Evolutionary conservation across 2,329 filamentous ascomycete genomes (phyloP), one percentile per base, ranked within the genome.

Genomic region (Xylariales sp.): DNA sequence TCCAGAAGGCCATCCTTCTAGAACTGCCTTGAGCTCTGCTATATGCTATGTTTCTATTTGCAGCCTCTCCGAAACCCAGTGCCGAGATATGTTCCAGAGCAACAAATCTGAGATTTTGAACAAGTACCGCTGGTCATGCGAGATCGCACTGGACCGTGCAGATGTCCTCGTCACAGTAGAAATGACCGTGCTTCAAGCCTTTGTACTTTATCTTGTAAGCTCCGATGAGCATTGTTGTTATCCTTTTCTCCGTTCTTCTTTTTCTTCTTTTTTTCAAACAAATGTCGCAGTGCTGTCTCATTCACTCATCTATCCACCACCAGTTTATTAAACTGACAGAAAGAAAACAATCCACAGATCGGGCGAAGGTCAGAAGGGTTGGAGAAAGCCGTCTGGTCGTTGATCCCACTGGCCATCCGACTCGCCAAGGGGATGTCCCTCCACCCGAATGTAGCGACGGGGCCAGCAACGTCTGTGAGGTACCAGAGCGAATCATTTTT

Each of bases 341-440:
- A n/a, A n/a, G n/a, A n/a, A n/a, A n/a, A n/a, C n/a, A n/a, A n/a
- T n/a, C n/a, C n/a, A n/a, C n/a, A n/a, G n/a, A n/a, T n/a, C n/a
- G n/a, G n/a, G n/a, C n/a, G n/a, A n/a, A n/a, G n/a, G n/a, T n/a
- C n/a, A n/a, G n/a, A n/a, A n/a, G n/a, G n/a, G n/a, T n/a, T n/a
- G n/a, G n/a, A n/a, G n/a, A n/a, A n/a, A 4, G 50, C 52, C 4
- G 53, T 54, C 4, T 60, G 55, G 55, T 53, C 55, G 5, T 41
- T 60, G 23, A 20, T 56, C 3, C 46, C 55, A 1, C 38, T 54
- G 21, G 54, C 51, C 8, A 51, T 60, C 2, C 44, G 56, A 14
- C 42, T 59, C n/a, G 53, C 52, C 3, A 48, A 50, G 15, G 48
- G 41, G 8, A 39, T 60, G 1, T 46, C 42, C n/a, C 40, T 56